Evolutionary conservation across 768 basidiomycete genomes (phyloP), one percentile per base, ranked within the genome.

Genomic region (Omphalotus guepiniiformis): DNA sequence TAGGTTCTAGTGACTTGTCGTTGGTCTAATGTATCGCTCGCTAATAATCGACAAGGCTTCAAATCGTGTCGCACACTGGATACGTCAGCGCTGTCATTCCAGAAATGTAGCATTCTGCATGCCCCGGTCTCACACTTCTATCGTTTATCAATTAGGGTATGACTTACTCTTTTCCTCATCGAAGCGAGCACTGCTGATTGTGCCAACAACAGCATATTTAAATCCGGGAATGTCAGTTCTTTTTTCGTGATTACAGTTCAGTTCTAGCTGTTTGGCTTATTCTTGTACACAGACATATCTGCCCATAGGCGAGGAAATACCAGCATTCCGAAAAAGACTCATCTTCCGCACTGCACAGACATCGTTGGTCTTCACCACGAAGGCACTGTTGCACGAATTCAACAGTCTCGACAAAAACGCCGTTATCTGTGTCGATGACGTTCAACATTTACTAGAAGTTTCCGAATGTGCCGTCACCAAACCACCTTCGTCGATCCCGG

Each of bases 121-220:
- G 37, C 46, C 46, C 13, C 15, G 25, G 12, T 19, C 21, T 13
- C 36, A 37, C 39, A 27, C 25, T 21, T 47, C 46, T 12, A 28
- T 47, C 25, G 46, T 39, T 4, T 47, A 47, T 39, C 46, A 47
- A 28, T 37, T 47, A 12, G 46, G 46, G 46, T 47, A 19, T 36
- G 46, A 18, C n/a, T 27, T 18, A 9, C 13, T 15, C 22, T 41
- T 18, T 29, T 18, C 18, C 18, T 22, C 16, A 13, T 16, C 19
- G 22, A 3, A 18, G 11, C 42, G 13, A 22, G n/a, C n/a, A n/a
- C n/a, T 7, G 16, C 16, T 8, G 7, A 7, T 16, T 8, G 16
- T 7, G 7, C 16, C 16, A 25, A 21, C 25, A 16, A 3, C 36
- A 47, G 46, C 16, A 47, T 47, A 11, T 47, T 47, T 37, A 47